Percentiles rank a stretch among this genome's conserved stretches.
Conservation (phyloP, 2,329 filamentous ascomycete genomes). For the Colletotrichum orbiculare region DNA sequence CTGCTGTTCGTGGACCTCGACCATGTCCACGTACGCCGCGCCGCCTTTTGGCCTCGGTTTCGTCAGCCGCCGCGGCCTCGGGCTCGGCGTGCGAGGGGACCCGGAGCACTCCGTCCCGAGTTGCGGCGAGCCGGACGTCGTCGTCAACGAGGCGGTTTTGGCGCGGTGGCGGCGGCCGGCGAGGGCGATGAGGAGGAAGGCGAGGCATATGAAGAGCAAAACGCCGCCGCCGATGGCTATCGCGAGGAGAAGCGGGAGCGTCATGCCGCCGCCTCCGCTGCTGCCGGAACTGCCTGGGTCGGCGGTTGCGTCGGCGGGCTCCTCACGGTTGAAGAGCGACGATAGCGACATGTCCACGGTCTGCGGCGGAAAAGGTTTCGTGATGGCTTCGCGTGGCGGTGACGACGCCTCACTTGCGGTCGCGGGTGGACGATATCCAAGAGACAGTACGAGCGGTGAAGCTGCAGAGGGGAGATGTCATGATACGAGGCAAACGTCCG, state of each 20-base stretch:
- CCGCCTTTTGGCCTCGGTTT: conserved; percentile 7
- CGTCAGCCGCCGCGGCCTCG: conserved; percentile 29
- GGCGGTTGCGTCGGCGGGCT: not conserved
- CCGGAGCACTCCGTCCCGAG: not conserved
- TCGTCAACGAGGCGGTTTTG: not conserved
- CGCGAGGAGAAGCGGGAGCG: conserved; percentile 53
- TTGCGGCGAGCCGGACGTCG: not conserved
- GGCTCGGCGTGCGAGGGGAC: conserved; percentile 25
- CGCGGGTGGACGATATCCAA: not conserved
- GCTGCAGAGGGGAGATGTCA: conserved; percentile 4
- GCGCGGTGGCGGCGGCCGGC: conserved; percentile 44
- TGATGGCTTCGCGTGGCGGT: not conserved
- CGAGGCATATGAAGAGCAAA: conserved; percentile 55
- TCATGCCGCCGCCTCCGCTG: conserved; percentile 16
- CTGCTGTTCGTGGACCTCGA: conserved; percentile 20
- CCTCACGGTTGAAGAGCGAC: conserved; percentile 9
- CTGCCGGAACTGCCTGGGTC: not conserved
- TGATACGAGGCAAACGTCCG: not conserved
- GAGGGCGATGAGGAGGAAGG: conserved; percentile 55
- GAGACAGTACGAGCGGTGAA: not conserved
- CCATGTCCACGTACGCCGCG: conserved; percentile 24
- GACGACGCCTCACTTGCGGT: not conserved
- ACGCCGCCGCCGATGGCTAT: conserved; percentile 61
- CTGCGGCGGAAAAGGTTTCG: not conserved
- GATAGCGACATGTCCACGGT: not conserved